A percentile compares a stretch with the other conserved stretches of the same genome.
Evolutionary conservation across 495 filamentous ascomycete species (phyloP).

Genomic region (Lasiosphaeris hirsuta): DNA sequence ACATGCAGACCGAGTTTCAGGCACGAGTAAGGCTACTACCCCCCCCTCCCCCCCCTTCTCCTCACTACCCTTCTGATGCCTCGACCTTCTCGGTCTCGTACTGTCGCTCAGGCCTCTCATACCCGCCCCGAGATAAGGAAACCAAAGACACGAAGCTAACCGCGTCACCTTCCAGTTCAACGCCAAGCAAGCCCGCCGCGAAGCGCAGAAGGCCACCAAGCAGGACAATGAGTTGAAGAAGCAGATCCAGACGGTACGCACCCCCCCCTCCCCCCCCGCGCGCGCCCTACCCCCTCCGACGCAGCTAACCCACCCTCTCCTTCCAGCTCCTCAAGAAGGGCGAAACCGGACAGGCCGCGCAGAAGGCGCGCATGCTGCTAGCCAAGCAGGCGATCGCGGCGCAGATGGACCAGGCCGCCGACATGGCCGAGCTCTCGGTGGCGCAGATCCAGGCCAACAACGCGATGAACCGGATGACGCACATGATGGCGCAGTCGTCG

Average conservation of each 20-base stretch:
- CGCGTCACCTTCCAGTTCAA: conserved; percentile 63
- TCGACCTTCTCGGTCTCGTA: neutral
- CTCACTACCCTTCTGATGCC: neutral
- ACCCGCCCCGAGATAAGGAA: too few species aligned
- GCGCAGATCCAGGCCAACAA: conserved; percentile 54
- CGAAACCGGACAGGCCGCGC: conserved; percentile 79
- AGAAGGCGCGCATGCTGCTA: conserved; percentile 66
- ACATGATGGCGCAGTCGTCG: conserved; percentile 50
- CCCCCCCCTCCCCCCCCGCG: conserved; percentile 11
- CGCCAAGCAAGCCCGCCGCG: conserved; percentile 76
- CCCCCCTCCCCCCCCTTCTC: conserved; percentile 1
- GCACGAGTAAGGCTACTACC: conserved; percentile 38
- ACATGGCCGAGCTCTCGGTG: conserved; percentile 51
- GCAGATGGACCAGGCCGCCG: conserved; percentile 53
- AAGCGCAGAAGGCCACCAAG: conserved; percentile 76
- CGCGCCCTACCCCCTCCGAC: neutral
- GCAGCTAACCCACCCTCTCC: neutral
- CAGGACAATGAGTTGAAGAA: conserved; percentile 78
- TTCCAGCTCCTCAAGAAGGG: conserved; percentile 61
- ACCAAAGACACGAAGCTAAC: conserved; percentile 2
- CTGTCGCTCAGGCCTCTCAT: neutral
- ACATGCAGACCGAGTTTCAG: conserved; percentile 53
- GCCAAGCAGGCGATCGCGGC: conserved; percentile 52
- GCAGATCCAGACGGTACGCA: conserved; percentile 71
- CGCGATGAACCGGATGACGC: conserved; percentile 53